phyloP scores from a whole-genome alignment of 345 rosid species.

The Adansonia digitata region DNA sequence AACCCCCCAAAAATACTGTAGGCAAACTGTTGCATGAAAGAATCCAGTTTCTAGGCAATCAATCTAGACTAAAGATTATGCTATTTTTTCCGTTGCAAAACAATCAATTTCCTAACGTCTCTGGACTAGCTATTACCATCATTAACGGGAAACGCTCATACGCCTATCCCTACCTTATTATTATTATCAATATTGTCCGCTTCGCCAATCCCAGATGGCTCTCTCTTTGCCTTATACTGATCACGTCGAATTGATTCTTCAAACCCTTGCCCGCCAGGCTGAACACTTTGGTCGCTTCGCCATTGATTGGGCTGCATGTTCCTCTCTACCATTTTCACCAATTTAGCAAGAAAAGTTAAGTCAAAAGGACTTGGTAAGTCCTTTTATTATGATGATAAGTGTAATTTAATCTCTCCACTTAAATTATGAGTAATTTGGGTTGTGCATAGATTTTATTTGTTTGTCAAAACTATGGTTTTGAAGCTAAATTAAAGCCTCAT shows the following conservation, averaged over 20 bases:
- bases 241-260: conserved; percentile 60
- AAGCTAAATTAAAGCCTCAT: background rate
- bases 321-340: conserved; percentile 56
- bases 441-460: background rate
- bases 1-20: background rate
- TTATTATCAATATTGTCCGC: background rate
- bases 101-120: background rate
- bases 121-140: background rate
- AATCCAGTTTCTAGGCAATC: background rate
- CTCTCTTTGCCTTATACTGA: conserved; percentile 49
- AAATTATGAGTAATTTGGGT: too few relatives aligned
- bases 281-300: conserved; percentile 83
- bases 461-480: background rate
- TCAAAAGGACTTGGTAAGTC: too few relatives aligned
- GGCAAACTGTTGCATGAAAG: background rate
- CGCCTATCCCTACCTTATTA: background rate
- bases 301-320: conserved; percentile 74
- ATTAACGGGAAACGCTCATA: background rate
- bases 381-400: too few relatives aligned
- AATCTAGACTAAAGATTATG: background rate
- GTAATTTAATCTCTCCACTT: too few relatives aligned
- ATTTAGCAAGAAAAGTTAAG: conserved; percentile 56
- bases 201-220: conserved; percentile 13
- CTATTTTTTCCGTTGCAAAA: background rate
- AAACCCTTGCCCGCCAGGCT: conserved; percentile 75